These are phyloP conservation scores for Rhizoclosmatium globosum DNA, from an alignment of 192 early-diverging fungal species.

Conservation along the genomic window DNA sequence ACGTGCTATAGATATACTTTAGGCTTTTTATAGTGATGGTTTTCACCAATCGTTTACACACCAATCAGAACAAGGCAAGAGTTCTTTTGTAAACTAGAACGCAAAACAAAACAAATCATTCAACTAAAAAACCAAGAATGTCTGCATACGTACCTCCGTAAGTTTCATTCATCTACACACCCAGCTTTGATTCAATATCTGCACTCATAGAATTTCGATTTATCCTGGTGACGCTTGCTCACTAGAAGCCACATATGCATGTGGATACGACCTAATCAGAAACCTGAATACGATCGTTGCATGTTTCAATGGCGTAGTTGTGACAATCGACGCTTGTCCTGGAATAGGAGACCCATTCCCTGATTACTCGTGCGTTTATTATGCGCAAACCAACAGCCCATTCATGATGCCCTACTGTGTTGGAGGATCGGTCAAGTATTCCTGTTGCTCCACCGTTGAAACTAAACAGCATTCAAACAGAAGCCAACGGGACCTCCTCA, in stretches of 20 bases:
- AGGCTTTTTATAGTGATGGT: no score
- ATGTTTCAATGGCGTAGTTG: neutral
- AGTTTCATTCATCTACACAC: neutral
- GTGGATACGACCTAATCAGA: neutral
- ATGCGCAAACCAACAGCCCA: neutral
- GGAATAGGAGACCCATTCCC: neutral
- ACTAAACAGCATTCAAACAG: neutral
- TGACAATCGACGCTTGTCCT: neutral
- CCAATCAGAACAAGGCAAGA: no score
- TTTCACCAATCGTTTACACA: no score
- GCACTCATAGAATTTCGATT: neutral
- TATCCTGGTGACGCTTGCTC: conserved; percentile 8
- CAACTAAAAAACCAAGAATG: no score
- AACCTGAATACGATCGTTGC: conserved; percentile 15
- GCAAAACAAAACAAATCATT: no score
- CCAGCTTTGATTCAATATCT: no score
- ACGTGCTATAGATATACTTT: no score
- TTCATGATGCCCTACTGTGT: conserved; percentile 22
- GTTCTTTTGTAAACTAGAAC: no score
- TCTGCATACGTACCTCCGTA: neutral
- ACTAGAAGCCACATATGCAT: conserved; percentile 6
- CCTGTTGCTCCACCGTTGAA: neutral
- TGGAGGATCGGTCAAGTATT: neutral
- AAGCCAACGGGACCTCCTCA: neutral
- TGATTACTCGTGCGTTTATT: neutral